A percentile compares a stretch with the other conserved stretches of the same genome.
These are phyloP conservation scores for Suillus variegatus DNA, from an alignment of 768 basidiomycete species.

Conservation along the genomic window DNA sequence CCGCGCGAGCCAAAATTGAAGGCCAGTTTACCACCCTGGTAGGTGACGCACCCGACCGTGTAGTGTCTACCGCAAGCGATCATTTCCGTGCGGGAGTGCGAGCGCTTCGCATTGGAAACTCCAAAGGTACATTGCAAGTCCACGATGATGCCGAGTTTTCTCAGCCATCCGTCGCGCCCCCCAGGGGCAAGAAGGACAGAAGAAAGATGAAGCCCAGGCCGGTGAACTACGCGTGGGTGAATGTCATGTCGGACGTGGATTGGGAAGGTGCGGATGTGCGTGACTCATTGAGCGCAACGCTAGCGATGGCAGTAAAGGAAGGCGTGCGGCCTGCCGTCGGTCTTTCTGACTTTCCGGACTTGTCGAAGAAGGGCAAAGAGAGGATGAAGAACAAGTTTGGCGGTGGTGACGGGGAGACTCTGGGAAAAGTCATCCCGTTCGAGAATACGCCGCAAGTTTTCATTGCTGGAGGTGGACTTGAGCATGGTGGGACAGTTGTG, in stretches of 20 bases:
- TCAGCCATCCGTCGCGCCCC: slow-evolving; percentile 20
- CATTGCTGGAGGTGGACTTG: slow-evolving; percentile 27
- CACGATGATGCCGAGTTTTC: slow-evolving; percentile 26
- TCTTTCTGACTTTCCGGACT: slow-evolving; percentile 22
- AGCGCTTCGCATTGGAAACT: slow-evolving; percentile 43
- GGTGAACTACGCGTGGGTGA: slow-evolving; percentile 84
- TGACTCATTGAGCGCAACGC: slow-evolving; percentile 45
- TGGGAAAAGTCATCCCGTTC: slow-evolving; percentile 35
- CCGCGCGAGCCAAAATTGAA: slow-evolving; percentile 29
- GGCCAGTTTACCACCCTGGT: slow-evolving; percentile 80
- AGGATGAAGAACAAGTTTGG: slow-evolving; percentile 21
- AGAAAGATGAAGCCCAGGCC: slow-evolving; percentile 38
- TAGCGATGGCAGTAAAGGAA: slow-evolving; percentile 38
- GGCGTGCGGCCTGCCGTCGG: slow-evolving; percentile 30
- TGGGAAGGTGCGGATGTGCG: slow-evolving; percentile 79
- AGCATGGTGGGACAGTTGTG: slow-evolving; percentile 36
- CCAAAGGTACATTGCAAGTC: slow-evolving; percentile 26
- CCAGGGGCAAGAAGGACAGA: slow-evolving; percentile 31
- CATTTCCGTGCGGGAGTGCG: slow-evolving; percentile 75
- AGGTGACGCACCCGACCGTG: slow-evolving; percentile 65
- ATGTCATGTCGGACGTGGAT: slow-evolving; percentile 76
- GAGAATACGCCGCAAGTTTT: slow-evolving; percentile 36
- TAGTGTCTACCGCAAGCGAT: slow-evolving; percentile 70
- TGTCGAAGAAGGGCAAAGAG: slow-evolving; percentile 26
- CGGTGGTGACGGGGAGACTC: slow-evolving; percentile 15